phyloP scores from a whole-genome alignment of 140 eudicot genomes.

The Flaveria floridana region DNA sequence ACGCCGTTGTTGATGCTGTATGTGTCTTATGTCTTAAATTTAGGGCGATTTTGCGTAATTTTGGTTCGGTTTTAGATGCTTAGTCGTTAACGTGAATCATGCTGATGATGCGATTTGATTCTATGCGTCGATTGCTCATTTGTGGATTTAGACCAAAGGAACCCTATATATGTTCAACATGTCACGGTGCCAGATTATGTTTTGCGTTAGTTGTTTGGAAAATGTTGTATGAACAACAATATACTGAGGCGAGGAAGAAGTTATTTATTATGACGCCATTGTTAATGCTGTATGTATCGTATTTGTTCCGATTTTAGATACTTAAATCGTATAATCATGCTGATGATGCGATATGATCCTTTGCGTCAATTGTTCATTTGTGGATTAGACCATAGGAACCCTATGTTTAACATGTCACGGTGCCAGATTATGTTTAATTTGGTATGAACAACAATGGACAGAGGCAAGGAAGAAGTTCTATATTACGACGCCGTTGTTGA shows the following conservation, averaged over 20 bases:
- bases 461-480: slow-evolving; percentile 35
- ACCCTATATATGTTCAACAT: too few species aligned
- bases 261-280: slow-evolving; percentile 61
- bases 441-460: slow-evolving; percentile 43
- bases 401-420: too few species aligned
- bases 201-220: too few species aligned
- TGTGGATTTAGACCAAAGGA: not conserved
- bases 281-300: slow-evolving; percentile 49
- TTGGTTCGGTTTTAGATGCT: not conserved
- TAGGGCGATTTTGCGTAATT: not conserved
- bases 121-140: not conserved
- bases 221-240: slow-evolving; percentile 41
- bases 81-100: not conserved
- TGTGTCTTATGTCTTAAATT: not conserved
- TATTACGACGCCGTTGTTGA: slow-evolving; percentile 67
- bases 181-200: too few species aligned
- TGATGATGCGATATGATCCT: not conserved
- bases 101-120: not conserved
- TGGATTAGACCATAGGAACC: too few species aligned
- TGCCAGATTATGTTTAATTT: too few species aligned
- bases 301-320: not conserved
- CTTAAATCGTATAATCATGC: not conserved
- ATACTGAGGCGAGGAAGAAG: slow-evolving; percentile 30
- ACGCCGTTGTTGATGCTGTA: slow-evolving; percentile 66
- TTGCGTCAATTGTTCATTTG: not conserved